Base-by-base conservation (phyloP, 2,329 filamentous ascomycete genomes). In the Colletotrichum costaricense region DNA sequence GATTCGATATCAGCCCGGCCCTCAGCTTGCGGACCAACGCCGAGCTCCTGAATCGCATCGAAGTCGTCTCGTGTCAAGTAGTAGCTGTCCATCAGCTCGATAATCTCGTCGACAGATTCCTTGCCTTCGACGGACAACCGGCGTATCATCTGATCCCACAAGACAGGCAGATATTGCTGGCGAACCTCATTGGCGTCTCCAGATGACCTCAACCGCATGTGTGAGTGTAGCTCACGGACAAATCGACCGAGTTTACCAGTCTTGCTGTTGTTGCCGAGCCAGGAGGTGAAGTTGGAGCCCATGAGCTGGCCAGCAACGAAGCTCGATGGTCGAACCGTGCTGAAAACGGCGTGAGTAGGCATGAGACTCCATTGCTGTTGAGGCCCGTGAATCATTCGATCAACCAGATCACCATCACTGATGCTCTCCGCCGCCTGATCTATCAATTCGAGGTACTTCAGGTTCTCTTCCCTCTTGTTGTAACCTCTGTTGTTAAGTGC, bases 301-400 rank as follows among this genome's bases (percentile, higher is more conserved):
- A 90, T 88, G 77, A 97, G 90, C 78, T 93, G 93, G 54, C 97
- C 97, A 63, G 94, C 90, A 12, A 97, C 88, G 79, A 93, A 98
- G 81, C 95, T 98, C 8, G 97, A 93, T 5, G 97, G 97, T 30
- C 94, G 89, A 28, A 99, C 96, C 67, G 97, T 97, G 80, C 95
- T 98, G 85, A 98, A 98, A 52, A 98, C 89, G 30, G 95, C 97
- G 82, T 99, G 97, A 1, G 94, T 93, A 16, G 97, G 97, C 97
- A 99, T 99, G 74, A 99, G 85, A 80, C 94, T 97, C 97, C 97
- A 99, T 75, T 99, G 97, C 81, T 99, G 97, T 80, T 99, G 97
- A 57, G 95, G 94, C 30, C 97, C 97, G 82, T 99, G 97, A 73
- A 99, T 99, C 96, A 99, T 98, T 65, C 95, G 90, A 82, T 99